Percentiles rank a stretch among this genome's conserved stretches.
These are phyloP conservation scores for Venturia aucupariae DNA, from an alignment of 2,329 filamentous ascomycete species.

Conservation along the genomic window DNA sequence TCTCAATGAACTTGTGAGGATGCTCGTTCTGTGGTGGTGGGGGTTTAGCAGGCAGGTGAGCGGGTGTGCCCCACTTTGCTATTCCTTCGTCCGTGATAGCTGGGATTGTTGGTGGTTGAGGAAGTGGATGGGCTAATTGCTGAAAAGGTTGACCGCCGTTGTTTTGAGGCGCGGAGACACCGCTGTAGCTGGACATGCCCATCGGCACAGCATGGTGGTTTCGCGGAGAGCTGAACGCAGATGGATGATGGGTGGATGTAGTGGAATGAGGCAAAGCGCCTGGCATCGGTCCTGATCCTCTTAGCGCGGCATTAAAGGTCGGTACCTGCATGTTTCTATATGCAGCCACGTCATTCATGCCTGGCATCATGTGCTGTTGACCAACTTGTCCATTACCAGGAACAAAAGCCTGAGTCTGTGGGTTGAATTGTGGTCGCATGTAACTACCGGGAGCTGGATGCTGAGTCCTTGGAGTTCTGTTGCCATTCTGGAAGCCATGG, in stretches of 20 bases:
- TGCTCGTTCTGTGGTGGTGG: constrained; percentile 34
- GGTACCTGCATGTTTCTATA: neutral
- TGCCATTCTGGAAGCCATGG: constrained; percentile 53
- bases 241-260: neutral
- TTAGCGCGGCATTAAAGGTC: neutral
- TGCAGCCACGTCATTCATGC: constrained; percentile 22
- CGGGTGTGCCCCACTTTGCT: constrained; percentile 47
- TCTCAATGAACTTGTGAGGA: constrained; percentile 22
- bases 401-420: constrained; percentile 86
- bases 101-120: constrained; percentile 21
- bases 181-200: neutral
- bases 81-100: constrained; percentile 27
- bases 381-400: constrained; percentile 43
- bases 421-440: constrained; percentile 81
- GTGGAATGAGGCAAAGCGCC: neutral
- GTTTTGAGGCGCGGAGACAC: neutral
- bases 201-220: neutral
- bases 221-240: neutral
- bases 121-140: constrained; percentile 27
- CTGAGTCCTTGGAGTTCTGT: constrained; percentile 45
- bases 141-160: constrained; percentile 12
- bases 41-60: constrained; percentile 46
- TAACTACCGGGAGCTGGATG: constrained; percentile 80
- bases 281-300: neutral
- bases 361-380: constrained; percentile 37